Evolutionary conservation across 305 asterid species (phyloP), one percentile per base, ranked within the genome.

Genomic region (Fraxinus velutina): DNA sequence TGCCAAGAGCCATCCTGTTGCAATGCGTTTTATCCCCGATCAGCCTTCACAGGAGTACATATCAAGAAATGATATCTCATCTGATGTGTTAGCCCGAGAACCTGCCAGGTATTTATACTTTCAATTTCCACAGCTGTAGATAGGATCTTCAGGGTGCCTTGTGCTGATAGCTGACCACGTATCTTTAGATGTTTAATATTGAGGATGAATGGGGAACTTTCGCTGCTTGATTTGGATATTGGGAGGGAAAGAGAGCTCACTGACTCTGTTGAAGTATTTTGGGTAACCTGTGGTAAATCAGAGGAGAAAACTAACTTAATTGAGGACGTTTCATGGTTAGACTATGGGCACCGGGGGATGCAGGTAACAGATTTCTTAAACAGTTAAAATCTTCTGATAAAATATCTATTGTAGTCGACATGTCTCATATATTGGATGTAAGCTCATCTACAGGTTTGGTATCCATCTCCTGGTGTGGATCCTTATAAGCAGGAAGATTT

Each of bases 321-420:
- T 85, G 99, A 96, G 91, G 99, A 96, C 42, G 98, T 96, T 84
- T 94, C 99, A 70, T 96, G 99, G 99, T 84, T 96, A 85, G 99
- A 96, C 80, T 96, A 96, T 86, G 99, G 99, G 57, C 96, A 96
- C 86, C 93, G 98, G 74, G 99, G 99, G 83, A 94, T 96, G 98
- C 99, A 94, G 99, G 99, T 94, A 87, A 88, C 81, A 77, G 87
- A 82, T 88, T 85, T 83, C 73, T 76, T 83, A 62, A 78, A 77
- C 88, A 76, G n/a, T 22, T 77, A 64, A 37, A 47, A 30, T 64
- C 73, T 83, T 60, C 74, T 30, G 64, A 60, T 47, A 22, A 76
- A 36, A 12, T 29, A 29, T 68, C 34, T 29, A 62, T 77, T 83
- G 82, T 73, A 42, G 80, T 86, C 75, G 79, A 84, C 81, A 79